phyloP scores from a whole-genome alignment of 495 filamentous ascomycete species.

The Choiromyces venosus region DNA sequence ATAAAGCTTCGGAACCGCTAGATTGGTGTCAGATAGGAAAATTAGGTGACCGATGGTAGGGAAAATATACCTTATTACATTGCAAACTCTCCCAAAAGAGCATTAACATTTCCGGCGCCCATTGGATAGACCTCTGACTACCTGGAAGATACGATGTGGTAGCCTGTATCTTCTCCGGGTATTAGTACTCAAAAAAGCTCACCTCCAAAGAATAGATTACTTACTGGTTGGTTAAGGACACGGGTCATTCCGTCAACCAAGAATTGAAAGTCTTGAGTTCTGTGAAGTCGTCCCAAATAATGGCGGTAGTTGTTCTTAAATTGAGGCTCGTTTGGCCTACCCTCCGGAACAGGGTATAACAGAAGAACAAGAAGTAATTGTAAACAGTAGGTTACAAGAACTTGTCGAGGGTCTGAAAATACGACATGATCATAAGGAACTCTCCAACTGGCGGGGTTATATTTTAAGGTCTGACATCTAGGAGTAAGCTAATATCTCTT shows the following conservation, averaged over 20 bases:
- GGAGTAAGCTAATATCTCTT: not conserved
- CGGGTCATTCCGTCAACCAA: constrained; percentile 92
- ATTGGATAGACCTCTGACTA: constrained; percentile 71
- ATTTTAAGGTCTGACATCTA: constrained; percentile 71
- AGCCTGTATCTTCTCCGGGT: constrained; percentile 60
- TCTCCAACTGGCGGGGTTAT: constrained; percentile 90
- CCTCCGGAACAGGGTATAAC: constrained; percentile 85
- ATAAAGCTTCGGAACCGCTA: constrained; percentile 87
- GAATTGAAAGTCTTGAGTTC: constrained; percentile 96
- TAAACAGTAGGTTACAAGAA: constrained; percentile 83
- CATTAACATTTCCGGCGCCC: constrained; percentile 94
- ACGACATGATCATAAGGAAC: constrained; percentile 93
- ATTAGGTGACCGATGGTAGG: not conserved
- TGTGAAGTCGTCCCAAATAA: constrained; percentile 83
- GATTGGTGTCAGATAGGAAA: constrained; percentile 13
- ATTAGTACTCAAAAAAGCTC: constrained; percentile 22
- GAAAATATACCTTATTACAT: constrained; percentile 66
- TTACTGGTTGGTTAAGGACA: constrained; percentile 80
- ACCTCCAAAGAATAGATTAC: constrained; percentile 9
- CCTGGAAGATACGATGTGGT: constrained; percentile 85
- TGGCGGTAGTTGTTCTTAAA: constrained; percentile 86
- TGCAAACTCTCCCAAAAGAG: constrained; percentile 97
- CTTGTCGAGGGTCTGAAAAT: constrained; percentile 87
- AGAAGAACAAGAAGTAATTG: constrained; percentile 84
- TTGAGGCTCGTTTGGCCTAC: constrained; percentile 51